Percentiles rank a stretch among this genome's conserved stretches.
These are phyloP conservation scores for Yamadazyma tumulicola DNA, from an alignment of 805 yeast genomes.

Conservation along the genomic window DNA sequence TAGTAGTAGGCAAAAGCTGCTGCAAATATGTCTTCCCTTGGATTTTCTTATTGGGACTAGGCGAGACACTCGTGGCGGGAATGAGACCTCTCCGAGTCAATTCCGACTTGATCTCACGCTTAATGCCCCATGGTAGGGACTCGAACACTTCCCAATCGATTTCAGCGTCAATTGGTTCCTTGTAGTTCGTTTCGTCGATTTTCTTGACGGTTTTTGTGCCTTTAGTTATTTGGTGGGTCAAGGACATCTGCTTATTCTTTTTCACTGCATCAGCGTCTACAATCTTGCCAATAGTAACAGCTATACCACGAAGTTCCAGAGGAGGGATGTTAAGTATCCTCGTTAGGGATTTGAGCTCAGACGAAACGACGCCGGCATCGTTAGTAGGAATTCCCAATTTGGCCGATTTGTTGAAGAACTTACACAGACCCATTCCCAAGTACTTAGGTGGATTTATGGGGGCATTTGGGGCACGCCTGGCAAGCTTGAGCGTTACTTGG, in stretches of 20 bases:
- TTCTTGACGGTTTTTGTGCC: not conserved
- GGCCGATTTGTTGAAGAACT: slow-evolving; percentile 54
- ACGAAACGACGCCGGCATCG: slow-evolving; percentile 56
- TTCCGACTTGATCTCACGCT: slow-evolving; percentile 56
- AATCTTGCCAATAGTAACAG: slow-evolving; percentile 64
- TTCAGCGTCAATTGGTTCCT: slow-evolving; percentile 22
- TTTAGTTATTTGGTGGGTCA: slow-evolving; percentile 19
- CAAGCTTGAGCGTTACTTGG: slow-evolving; percentile 60
- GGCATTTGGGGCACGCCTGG: slow-evolving; percentile 61
- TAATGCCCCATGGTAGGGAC: slow-evolving; percentile 63
- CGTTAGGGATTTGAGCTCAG: slow-evolving; percentile 56
- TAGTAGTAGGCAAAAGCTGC: slow-evolving; percentile 34
- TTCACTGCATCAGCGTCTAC: slow-evolving; percentile 30
- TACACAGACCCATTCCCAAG: slow-evolving; percentile 84
- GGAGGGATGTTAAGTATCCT: slow-evolving; percentile 59
- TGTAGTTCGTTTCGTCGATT: slow-evolving; percentile 9
- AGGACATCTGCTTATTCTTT: slow-evolving; percentile 20
- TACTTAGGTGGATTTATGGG: slow-evolving; percentile 74
- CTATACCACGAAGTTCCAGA: slow-evolving; percentile 71
- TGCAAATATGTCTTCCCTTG: slow-evolving; percentile 31
- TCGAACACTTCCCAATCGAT: slow-evolving; percentile 65
- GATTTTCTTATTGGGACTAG: slow-evolving; percentile 10
- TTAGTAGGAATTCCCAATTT: slow-evolving; percentile 59
- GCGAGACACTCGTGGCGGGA: not conserved
- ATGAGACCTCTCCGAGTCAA: slow-evolving; percentile 40